Evolutionary conservation across 345 rosid genomes (phyloP).

Genomic region (Syzygium grande): DNA sequence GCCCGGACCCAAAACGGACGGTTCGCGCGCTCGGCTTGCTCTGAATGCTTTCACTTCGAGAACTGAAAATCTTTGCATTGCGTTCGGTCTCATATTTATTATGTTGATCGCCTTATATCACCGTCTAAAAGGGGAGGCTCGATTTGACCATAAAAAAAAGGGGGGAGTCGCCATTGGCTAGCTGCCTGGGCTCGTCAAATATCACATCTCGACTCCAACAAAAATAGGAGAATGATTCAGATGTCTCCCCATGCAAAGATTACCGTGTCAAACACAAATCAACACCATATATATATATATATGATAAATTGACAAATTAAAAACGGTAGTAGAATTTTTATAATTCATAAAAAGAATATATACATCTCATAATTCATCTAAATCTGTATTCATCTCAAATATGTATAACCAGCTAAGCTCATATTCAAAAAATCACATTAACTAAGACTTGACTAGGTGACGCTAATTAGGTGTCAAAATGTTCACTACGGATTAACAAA

Average conservation of each 20-base stretch:
- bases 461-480: too few species aligned
- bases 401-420: background rate
- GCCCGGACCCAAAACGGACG: background rate
- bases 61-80: background rate
- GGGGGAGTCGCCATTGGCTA: background rate
- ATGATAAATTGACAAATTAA: background rate
- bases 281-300: background rate
- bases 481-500: too few species aligned
- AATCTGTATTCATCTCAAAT: background rate
- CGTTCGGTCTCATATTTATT: background rate
- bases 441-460: too few species aligned
- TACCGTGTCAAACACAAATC: background rate
- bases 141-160: too few species aligned
- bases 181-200: background rate
- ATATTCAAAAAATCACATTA: background rate
- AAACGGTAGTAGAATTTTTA: background rate
- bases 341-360: background rate
- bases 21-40: background rate
- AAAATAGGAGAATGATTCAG: background rate
- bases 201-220: background rate
- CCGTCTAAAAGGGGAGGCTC: too few species aligned
- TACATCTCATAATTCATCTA: background rate
- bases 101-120: background rate
- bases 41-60: background rate
- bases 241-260: rapidly evolving